Base-by-base conservation (phyloP, 768 basidiomycete genomes). In the Boletellus ananas region DNA sequence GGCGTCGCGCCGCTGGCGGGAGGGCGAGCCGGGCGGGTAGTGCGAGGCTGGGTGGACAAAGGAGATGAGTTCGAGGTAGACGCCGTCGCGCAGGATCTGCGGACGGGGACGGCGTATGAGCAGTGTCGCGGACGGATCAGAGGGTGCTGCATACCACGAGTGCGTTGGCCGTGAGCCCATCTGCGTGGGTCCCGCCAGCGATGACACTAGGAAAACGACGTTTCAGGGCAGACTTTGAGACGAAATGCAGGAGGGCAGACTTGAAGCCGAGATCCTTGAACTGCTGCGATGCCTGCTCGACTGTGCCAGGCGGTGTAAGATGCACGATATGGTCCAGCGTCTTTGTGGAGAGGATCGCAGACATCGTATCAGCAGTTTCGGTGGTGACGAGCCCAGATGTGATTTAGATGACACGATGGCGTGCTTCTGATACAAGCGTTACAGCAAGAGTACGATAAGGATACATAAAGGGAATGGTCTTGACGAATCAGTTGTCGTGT, bases 251-350 rank as follows among this genome's bases (percentile, higher is more conserved):
- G 39, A 10, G 3, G 3, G 55, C 76, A 50, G 55, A 87, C 87
- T 72, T 78, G 76, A 89, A 87, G 6, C 86, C 87, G 4, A 85
- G 66, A n/a, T 73, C 58, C 17, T 70, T 70, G 52, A 85, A 87
- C 40, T 79, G 76, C 18, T 75, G 62, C 1, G 79, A 70, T 18
- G 73, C 75, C 31, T 75, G 64, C 17, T 73, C 61, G 10, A 87
- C 70, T 0, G 79, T 72, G 0, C 78, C 83, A 1, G 85, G 81
- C 0, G 85, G 80, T 0, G 82, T 82, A n/a, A 89, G 71, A 61
- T 87, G 80, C 1, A 89, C 77, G 49, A 89, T 79, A 55, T 89
- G 87, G 54, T 89, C 87, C 11, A 87, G 59, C 25, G 65, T 76
- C 38, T 63, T 69, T 2, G 77, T 80, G 16, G 71, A 68, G 23